These are phyloP conservation scores for Xylaria hypoxylon DNA, from an alignment of 2,329 filamentous ascomycete species.

Conservation along the genomic window DNA sequence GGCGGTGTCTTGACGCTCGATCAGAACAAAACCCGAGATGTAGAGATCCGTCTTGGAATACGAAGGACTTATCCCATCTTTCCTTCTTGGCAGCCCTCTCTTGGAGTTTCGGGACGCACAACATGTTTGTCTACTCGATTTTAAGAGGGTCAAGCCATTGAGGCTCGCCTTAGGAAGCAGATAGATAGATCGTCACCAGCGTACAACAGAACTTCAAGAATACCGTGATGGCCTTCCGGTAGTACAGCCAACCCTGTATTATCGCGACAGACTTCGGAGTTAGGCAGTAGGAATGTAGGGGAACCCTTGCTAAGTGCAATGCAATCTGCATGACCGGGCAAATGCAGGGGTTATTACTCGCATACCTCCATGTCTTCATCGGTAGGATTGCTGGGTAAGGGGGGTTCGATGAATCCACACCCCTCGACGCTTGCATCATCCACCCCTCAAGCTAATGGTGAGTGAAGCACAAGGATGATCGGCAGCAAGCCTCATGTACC, in stretches of 20 bases:
- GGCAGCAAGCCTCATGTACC: constrained; percentile 28
- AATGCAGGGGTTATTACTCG: constrained; percentile 37
- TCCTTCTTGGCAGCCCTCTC: constrained; percentile 10
- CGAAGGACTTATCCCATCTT: constrained; percentile 12
- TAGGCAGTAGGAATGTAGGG: constrained; percentile 24
- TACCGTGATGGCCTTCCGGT: constrained; percentile 26
- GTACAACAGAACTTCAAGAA: constrained; percentile 25
- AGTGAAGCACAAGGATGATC: constrained; percentile 22
- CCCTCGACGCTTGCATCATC: constrained; percentile 14
- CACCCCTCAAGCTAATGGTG: constrained; percentile 30
- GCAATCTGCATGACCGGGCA: constrained; percentile 33
- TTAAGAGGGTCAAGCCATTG: constrained; percentile 2
- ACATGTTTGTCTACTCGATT: constrained; percentile 1
- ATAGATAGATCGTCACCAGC: constrained; percentile 15
- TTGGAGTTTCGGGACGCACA: constrained; percentile 17
- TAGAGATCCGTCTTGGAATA: background rate
- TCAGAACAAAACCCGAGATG: constrained; percentile 23
- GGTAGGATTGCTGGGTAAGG: constrained; percentile 29
- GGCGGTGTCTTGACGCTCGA: constrained; percentile 12
- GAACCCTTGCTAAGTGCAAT: constrained; percentile 31
- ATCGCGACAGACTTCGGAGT: constrained; percentile 33
- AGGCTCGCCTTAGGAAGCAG: constrained; percentile 11
- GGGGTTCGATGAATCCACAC: constrained; percentile 29
- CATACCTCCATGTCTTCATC: constrained; percentile 25
- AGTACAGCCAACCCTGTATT: constrained; percentile 27